Conservation (phyloP, 371 early-diverging fungal genomes). For the Rhizopus sp. region DNA sequence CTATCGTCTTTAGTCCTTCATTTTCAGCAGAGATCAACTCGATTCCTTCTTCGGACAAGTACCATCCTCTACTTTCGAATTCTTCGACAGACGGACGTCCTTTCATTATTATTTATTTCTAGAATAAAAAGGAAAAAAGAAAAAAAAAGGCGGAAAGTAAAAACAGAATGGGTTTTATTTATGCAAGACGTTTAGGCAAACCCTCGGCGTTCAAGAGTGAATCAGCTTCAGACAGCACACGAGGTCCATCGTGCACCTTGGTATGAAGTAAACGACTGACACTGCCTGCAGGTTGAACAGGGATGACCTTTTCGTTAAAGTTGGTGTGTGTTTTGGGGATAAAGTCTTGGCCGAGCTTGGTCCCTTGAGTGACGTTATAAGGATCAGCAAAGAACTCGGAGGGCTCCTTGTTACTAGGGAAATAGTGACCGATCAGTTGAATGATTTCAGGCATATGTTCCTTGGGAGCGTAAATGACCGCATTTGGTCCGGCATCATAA, state of each 20-base stretch:
- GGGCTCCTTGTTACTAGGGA: slow-evolving; percentile 64
- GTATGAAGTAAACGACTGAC: slow-evolving; percentile 91
- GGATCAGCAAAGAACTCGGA: slow-evolving; percentile 67
- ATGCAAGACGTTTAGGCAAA: slow-evolving; percentile 49
- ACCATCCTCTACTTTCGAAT: slow-evolving; percentile 31
- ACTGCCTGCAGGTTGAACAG: slow-evolving; percentile 69
- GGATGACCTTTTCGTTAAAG: slow-evolving; percentile 60
- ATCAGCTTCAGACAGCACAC: slow-evolving; percentile 61
- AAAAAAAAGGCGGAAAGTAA: background rate
- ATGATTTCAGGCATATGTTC: slow-evolving; percentile 84
- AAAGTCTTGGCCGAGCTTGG: slow-evolving; percentile 42
- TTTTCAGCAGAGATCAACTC: slow-evolving; percentile 9
- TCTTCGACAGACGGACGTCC: slow-evolving; percentile 6
- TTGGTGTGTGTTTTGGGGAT: slow-evolving; percentile 42
- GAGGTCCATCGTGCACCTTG: slow-evolving; percentile 92
- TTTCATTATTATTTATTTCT: slow-evolving; percentile 6
- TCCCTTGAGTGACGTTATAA: slow-evolving; percentile 47
- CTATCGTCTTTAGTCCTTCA: slow-evolving; percentile 10
- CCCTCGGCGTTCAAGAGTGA: slow-evolving; percentile 65
- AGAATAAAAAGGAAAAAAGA: background rate
- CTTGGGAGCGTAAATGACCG: slow-evolving; percentile 90
- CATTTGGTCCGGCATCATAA: slow-evolving; percentile 99
- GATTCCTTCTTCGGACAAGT: slow-evolving; percentile 30
- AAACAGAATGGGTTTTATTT: slow-evolving; percentile 6
- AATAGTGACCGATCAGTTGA: slow-evolving; percentile 78